Percentiles rank a stretch among this genome's conserved stretches.
Conservation (phyloP, 495 filamentous ascomycete species). For the Penicillium macrosclerotiorum region DNA sequence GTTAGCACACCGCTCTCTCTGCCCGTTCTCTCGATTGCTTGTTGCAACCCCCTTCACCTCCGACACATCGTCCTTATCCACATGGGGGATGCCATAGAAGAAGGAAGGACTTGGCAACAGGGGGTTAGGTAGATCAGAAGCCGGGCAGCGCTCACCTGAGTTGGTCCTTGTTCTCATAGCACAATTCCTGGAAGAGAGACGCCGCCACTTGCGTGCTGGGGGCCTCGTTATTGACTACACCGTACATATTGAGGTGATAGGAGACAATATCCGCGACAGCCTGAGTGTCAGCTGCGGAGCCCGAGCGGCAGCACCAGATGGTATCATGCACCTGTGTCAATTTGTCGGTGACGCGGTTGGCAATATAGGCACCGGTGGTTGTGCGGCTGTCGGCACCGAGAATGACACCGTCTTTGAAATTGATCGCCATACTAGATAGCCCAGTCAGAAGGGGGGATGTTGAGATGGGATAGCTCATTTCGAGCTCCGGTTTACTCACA, state of each 20-base stretch:
- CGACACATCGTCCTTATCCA: too few relatives aligned
- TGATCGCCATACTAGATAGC: constrained; percentile 67
- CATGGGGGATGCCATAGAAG: too few relatives aligned
- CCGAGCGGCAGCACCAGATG: constrained; percentile 98
- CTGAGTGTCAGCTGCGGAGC: constrained; percentile 96
- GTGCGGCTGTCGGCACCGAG: constrained; percentile 95
- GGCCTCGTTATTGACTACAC: constrained; percentile 77
- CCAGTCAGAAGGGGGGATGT: constrained; percentile 13
- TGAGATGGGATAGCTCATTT: constrained; percentile 9
- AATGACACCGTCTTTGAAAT: constrained; percentile 96
- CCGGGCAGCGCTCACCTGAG: constrained; percentile 58
- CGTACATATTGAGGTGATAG: constrained; percentile 92
- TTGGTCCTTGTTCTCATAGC: constrained; percentile 94
- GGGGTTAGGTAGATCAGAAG: background rate
- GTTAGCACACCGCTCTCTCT: constrained; percentile 13
- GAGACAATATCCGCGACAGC: constrained; percentile 97
- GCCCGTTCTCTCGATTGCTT: too few relatives aligned
- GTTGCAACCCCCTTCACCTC: too few relatives aligned
- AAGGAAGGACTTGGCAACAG: too few relatives aligned
- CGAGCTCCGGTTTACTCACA: constrained; percentile 60
- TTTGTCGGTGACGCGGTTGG: constrained; percentile 98
- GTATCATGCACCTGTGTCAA: constrained; percentile 97
- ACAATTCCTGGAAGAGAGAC: constrained; percentile 93
- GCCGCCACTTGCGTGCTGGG: constrained; percentile 94
- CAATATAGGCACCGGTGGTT: constrained; percentile 98